These are phyloP conservation scores for Cicer bijugum DNA, from an alignment of 306 rosid genomes.

Conservation along the genomic window DNA sequence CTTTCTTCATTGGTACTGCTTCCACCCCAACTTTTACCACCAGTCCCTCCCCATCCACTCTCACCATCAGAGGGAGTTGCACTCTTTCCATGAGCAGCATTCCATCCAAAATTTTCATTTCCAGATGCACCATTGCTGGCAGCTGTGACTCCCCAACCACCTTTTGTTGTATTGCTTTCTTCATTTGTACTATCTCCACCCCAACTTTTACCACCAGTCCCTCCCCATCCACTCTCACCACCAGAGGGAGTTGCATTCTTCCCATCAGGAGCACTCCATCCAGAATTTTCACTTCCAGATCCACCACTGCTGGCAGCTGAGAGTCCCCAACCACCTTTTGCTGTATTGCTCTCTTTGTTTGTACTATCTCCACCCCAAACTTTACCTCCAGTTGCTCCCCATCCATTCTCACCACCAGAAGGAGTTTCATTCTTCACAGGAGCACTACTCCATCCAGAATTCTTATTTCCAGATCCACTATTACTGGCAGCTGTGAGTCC, in stretches of 20 bases:
- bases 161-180: not conserved
- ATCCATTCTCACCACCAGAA: conserved; percentile 23
- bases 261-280: conserved; percentile 6
- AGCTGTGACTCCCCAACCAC: conserved; percentile 17
- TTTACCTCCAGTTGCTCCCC: conserved; percentile 9
- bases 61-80: conserved; percentile 4
- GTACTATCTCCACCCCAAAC: conserved; percentile 31
- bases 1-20: conserved; percentile 16
- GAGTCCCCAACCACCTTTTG: conserved; percentile 2
- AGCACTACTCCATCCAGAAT: conserved; percentile 17
- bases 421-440: conserved; percentile 12
- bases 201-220: conserved; percentile 20
- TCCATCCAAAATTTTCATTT: conserved; percentile 22
- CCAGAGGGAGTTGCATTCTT: conserved; percentile 33
- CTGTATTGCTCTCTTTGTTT: conserved; percentile 3
- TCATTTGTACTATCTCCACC: conserved; percentile 22
- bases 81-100: not conserved
- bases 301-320: conserved; percentile 1
- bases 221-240: conserved; percentile 26
- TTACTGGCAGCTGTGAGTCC: conserved; percentile 6
- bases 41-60: not conserved
- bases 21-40: conserved; percentile 23
- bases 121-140: conserved; percentile 6
- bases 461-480: conserved; percentile 30
- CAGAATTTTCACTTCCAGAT: conserved; percentile 31